phyloP scores from a whole-genome alignment of 2,329 filamentous ascomycete genomes.

The Rutstroemia sydowiana region DNA sequence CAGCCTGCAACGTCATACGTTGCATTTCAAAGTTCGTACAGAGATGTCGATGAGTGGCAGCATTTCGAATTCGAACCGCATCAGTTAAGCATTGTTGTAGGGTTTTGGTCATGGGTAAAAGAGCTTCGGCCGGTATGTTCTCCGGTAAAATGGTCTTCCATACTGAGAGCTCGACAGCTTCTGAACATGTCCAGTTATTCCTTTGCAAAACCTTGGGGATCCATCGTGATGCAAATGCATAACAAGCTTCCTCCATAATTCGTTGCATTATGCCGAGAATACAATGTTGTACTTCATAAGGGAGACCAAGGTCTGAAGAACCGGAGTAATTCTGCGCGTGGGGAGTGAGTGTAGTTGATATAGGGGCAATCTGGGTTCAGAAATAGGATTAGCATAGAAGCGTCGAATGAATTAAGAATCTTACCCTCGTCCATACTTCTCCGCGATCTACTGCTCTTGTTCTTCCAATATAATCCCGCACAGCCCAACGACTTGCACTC shows the following conservation, averaged over 20 bases:
- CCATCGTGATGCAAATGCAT: slow-evolving; percentile 26
- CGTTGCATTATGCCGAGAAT: slow-evolving; percentile 27
- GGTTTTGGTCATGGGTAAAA: slow-evolving; percentile 15
- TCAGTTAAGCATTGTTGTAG: slow-evolving; percentile 20
- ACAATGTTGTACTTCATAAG: slow-evolving; percentile 31
- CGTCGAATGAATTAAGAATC: not conserved
- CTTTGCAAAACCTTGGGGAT: slow-evolving; percentile 20
- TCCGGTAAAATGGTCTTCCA: slow-evolving; percentile 24
- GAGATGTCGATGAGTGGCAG: slow-evolving; percentile 27
- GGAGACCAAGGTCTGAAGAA: slow-evolving; percentile 23
- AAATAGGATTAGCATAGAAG: slow-evolving; percentile 4
- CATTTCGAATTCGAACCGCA: slow-evolving; percentile 26
- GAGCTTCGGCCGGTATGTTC: slow-evolving; percentile 17
- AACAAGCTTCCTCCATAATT: slow-evolving; percentile 29
- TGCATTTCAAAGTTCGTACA: slow-evolving; percentile 24
- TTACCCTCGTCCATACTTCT: slow-evolving; percentile 23
- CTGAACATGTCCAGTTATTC: slow-evolving; percentile 25
- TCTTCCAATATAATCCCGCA: slow-evolving; percentile 14
- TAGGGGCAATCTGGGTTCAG: slow-evolving; percentile 1
- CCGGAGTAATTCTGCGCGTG: slow-evolving; percentile 2
- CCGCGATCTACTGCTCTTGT: slow-evolving; percentile 3
- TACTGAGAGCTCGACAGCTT: slow-evolving; percentile 26
- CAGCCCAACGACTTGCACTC: slow-evolving; percentile 24
- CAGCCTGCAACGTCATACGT: slow-evolving; percentile 22
- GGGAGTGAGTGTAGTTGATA: not conserved